phyloP scores from a whole-genome alignment of 2,329 filamentous ascomycete genomes.

The Pseudogymnoascus sp. region DNA sequence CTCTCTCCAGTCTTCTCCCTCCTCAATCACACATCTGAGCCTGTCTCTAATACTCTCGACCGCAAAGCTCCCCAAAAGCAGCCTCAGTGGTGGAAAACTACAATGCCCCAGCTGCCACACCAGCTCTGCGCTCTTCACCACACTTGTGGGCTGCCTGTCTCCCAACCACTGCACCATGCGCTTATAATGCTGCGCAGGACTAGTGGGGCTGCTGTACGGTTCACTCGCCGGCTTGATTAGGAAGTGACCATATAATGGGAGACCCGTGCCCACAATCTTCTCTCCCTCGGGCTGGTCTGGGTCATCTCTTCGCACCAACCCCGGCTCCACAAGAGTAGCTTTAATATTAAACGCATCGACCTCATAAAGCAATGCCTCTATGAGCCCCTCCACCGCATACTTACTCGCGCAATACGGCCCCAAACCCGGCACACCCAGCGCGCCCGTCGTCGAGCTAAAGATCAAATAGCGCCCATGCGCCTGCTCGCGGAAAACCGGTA shows the following conservation, averaged over 20 bases:
- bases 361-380: constrained; percentile 96
- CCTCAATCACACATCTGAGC: constrained; percentile 82
- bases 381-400: constrained; percentile 89
- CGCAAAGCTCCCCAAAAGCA: constrained; percentile 87
- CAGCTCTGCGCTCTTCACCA: constrained; percentile 84
- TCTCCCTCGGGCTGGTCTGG: constrained; percentile 40
- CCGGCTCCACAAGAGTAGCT: constrained; percentile 85
- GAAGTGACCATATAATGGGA: constrained; percentile 86
- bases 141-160: constrained; percentile 84
- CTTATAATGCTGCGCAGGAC: constrained; percentile 79
- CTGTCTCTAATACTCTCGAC: constrained; percentile 93
- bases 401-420: constrained; percentile 96
- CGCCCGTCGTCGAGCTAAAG: constrained; percentile 86
- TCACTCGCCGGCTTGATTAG: constrained; percentile 78
- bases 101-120: constrained; percentile 95
- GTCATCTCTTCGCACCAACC: constrained; percentile 80
- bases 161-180: constrained; percentile 92
- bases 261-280: constrained; percentile 16
- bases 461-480: constrained; percentile 77
- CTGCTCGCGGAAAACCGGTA: constrained; percentile 79
- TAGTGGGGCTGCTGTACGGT: constrained; percentile 67
- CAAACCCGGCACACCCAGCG: constrained; percentile 84
- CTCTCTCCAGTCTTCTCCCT: constrained; percentile 89
- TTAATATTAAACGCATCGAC: constrained; percentile 88
- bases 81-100: constrained; percentile 77